Evolutionary conservation across 1,139 yeast genomes (phyloP).

Genomic region (Yamadazyma jaroonii): DNA sequence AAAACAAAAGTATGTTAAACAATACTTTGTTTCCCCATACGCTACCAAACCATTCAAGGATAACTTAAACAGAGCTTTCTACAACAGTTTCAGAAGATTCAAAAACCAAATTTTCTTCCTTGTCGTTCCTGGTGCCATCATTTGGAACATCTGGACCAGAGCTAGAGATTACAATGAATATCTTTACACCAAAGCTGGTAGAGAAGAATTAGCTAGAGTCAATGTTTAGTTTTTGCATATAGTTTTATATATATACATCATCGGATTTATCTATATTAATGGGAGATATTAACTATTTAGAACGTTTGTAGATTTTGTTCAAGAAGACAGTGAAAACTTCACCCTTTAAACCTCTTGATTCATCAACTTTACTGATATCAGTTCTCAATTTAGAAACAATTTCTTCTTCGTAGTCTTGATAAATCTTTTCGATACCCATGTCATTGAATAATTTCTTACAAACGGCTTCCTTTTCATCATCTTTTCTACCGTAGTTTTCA

Average conservation of each 20-base stretch:
- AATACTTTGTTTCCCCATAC: slow-evolving; percentile 87
- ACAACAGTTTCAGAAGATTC: slow-evolving; percentile 94
- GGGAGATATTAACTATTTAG: slow-evolving; percentile 47
- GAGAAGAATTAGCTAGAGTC: slow-evolving; percentile 84
- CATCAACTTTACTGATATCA: slow-evolving; percentile 73
- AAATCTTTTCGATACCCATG: slow-evolving; percentile 67
- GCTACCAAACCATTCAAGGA: slow-evolving; percentile 94
- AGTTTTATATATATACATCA: slow-evolving; percentile 4
- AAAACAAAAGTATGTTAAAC: slow-evolving; percentile 80
- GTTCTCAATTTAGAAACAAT: slow-evolving; percentile 62
- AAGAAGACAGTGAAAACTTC: slow-evolving; percentile 82
- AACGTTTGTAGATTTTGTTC: slow-evolving; percentile 89
- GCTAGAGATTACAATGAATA: slow-evolving; percentile 91
- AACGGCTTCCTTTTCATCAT: slow-evolving; percentile 61
- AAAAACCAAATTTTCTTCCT: slow-evolving; percentile 81
- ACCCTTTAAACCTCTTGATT: slow-evolving; percentile 86
- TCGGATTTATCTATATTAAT: background rate
- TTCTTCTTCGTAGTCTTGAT: slow-evolving; percentile 78
- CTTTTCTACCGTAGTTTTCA: slow-evolving; percentile 85
- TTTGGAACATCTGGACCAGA: slow-evolving; percentile 84
- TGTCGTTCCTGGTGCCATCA: slow-evolving; percentile 71
- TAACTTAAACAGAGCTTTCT: slow-evolving; percentile 77
- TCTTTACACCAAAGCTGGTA: slow-evolving; percentile 97
- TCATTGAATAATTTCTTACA: slow-evolving; percentile 77
- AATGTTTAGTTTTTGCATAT: slow-evolving; percentile 45